phyloP scores from a whole-genome alignment of 306 rosid genomes.

The Medicago truncatula region MtrunA17r5.0-ANR NC_053042.1:15644501-15645000 shows the following conservation, averaged over 20 bases:
- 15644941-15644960: no score
- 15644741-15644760: neutral
- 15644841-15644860: no score
- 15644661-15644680: conserved; percentile 37
- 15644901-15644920: no score
- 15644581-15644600: neutral
- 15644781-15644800: neutral
- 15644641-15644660: conserved; percentile 3
- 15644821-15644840: no score
- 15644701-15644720: conserved; percentile 25
- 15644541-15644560: conserved; percentile 1
- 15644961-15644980: no score
- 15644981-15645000: no score
- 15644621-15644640: conserved; percentile 6
- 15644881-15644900: no score
- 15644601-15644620: conserved; percentile 2
- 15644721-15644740: conserved; percentile 11
- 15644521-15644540: conserved; percentile 34
- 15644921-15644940: no score
- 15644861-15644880: no score
- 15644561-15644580: neutral
- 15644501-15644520: conserved; percentile 44
- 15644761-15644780: neutral
- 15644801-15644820: no score
- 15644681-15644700: conserved; percentile 47